A percentile compares a stretch with the other conserved stretches of the same genome.
These are phyloP conservation scores for Coemansia brasiliensis DNA, from an alignment of 192 early-diverging fungal species.

Conservation along the genomic window DNA sequence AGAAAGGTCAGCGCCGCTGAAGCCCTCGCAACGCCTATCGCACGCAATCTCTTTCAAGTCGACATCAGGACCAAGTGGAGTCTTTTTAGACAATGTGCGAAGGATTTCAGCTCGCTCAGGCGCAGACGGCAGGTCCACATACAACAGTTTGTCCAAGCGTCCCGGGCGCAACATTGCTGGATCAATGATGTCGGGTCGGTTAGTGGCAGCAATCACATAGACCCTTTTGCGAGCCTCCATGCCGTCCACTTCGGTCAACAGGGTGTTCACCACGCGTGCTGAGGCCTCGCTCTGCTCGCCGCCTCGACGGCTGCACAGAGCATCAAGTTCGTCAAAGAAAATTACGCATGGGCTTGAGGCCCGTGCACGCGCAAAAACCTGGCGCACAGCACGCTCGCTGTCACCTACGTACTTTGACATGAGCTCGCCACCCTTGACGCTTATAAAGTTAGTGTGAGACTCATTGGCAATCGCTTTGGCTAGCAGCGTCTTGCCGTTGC, in stretches of 20 bases:
- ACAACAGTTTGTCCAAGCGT: slow-evolving; percentile 95
- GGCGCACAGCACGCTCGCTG: slow-evolving; percentile 92
- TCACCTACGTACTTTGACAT: slow-evolving; percentile 99
- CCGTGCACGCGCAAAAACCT: slow-evolving; percentile 91
- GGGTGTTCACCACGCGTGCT: slow-evolving; percentile 94
- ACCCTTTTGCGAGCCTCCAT: slow-evolving; percentile 85
- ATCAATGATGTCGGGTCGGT: slow-evolving; percentile 96
- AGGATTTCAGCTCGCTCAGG: slow-evolving; percentile 84
- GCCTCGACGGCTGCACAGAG: slow-evolving; percentile 86
- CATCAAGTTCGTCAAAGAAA: slow-evolving; percentile 98
- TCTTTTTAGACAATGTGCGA: slow-evolving; percentile 67
- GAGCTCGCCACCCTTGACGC: slow-evolving; percentile 96
- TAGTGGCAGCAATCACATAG: slow-evolving; percentile 97
- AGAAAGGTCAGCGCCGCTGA: slow-evolving; percentile 77
- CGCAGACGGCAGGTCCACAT: slow-evolving; percentile 87
- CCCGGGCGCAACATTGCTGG: slow-evolving; percentile 98
- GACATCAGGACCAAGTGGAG: slow-evolving; percentile 70
- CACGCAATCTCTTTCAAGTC: slow-evolving; percentile 59
- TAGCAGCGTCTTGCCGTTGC: slow-evolving; percentile 96
- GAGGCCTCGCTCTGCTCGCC: slow-evolving; percentile 83
- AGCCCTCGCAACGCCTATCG: slow-evolving; percentile 67
- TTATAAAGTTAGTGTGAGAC: slow-evolving; percentile 96
- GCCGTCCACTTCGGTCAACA: slow-evolving; percentile 96
- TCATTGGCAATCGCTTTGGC: slow-evolving; percentile 99
- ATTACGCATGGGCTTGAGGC: slow-evolving; percentile 94